Conservation (phyloP, 371 early-diverging fungal species). For the Mucor irregularis region DNA sequence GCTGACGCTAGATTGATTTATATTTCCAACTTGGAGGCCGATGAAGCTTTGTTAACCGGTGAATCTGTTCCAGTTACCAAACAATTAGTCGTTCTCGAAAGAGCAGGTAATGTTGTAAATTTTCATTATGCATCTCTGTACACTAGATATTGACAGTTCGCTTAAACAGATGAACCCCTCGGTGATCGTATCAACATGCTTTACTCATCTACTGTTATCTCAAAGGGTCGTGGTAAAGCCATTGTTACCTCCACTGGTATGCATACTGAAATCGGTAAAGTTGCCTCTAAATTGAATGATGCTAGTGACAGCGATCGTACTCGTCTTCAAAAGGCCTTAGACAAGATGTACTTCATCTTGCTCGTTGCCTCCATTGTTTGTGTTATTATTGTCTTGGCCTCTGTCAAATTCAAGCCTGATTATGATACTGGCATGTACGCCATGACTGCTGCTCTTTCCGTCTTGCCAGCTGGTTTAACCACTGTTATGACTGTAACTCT, state of each 20-base stretch:
- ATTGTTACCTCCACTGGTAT: conserved; percentile 84
- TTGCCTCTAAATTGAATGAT: conserved; percentile 78
- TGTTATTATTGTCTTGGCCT: conserved; percentile 66
- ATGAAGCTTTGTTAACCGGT: conserved; percentile 88
- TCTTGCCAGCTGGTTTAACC: conserved; percentile 43
- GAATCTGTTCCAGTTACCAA: conserved; percentile 80
- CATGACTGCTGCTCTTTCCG: conserved; percentile 41
- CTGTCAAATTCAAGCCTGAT: conserved; percentile 42
- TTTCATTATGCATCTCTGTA: neutral
- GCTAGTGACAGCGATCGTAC: conserved; percentile 63
- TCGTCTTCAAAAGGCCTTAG: conserved; percentile 75
- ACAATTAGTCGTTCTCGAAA: conserved; percentile 31
- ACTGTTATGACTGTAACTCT: conserved; percentile 45
- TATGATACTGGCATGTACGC: conserved; percentile 47
- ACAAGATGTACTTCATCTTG: conserved; percentile 73
- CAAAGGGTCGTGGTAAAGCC: conserved; percentile 76
- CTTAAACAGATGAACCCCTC: conserved; percentile 54
- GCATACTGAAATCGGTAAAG: conserved; percentile 87
- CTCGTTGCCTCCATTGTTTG: conserved; percentile 43
- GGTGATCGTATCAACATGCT: conserved; percentile 78
- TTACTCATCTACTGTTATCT: conserved; percentile 72
- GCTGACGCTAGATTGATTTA: conserved; percentile 88
- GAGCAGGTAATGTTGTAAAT: conserved; percentile 21
- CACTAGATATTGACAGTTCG: neutral
- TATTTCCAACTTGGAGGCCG: conserved; percentile 77